Percentiles rank a stretch among this genome's conserved stretches.
These are phyloP conservation scores for Pisolithus microcarpus DNA, from an alignment of 768 basidiomycete species.

Conservation along the genomic window DNA sequence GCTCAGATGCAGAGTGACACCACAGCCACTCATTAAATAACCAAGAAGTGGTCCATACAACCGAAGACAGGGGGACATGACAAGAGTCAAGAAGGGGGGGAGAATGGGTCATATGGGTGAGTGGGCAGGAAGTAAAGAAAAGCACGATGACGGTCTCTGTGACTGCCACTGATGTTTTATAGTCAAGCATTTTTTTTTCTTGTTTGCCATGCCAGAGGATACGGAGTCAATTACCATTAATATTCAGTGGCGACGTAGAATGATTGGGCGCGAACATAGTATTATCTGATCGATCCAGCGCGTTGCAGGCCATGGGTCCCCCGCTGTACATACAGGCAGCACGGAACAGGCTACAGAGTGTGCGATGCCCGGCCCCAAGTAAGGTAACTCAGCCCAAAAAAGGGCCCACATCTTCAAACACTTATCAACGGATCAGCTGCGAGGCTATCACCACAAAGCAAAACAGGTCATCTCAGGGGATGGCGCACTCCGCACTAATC, in stretches of 20 bases:
- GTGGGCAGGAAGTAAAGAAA: neutral
- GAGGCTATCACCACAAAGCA: slow-evolving; percentile 10
- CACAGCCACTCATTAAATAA: slow-evolving; percentile 15
- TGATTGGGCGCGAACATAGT: neutral
- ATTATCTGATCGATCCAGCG: neutral
- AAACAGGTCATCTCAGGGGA: slow-evolving; percentile 20
- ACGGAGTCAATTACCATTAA: neutral
- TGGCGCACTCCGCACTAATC: slow-evolving; percentile 11
- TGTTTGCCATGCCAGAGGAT: neutral
- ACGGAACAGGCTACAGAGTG: too few species aligned
- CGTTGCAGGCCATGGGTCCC: neutral
- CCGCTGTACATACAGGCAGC: neutral
- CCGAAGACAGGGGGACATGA: too few species aligned
- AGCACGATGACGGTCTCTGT: slow-evolving; percentile 3
- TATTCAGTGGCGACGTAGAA: neutral
- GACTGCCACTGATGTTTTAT: slow-evolving; percentile 5
- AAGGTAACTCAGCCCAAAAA: neutral
- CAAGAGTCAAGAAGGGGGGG: too few species aligned
- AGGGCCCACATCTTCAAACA: neutral
- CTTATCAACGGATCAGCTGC: slow-evolving; percentile 18
- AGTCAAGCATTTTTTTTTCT: neutral
- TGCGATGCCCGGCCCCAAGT: neutral
- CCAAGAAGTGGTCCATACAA: slow-evolving; percentile 8
- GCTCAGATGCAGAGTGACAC: slow-evolving; percentile 26
- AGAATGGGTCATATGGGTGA: too few species aligned